Evolutionary conservation across 2,329 filamentous ascomycete species (phyloP).

Genomic region (Xylariomycetidae sp.): DNA sequence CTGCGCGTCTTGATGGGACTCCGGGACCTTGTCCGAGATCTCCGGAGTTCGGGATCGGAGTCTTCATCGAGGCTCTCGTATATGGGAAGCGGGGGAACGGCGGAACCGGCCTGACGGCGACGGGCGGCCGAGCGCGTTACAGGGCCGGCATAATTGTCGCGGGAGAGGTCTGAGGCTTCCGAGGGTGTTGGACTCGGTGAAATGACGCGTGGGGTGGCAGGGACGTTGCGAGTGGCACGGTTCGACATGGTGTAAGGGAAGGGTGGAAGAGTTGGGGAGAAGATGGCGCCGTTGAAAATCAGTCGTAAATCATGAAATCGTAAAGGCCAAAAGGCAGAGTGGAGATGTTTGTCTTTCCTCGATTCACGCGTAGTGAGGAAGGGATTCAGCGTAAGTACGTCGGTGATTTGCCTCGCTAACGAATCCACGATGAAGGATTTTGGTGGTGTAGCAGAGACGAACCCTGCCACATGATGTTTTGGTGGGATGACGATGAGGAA

Average conservation of each 20-base stretch:
- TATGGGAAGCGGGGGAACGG: conserved; percentile 52
- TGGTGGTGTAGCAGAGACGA: conserved; percentile 49
- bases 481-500: conserved; percentile 4
- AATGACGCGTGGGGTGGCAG: conserved; percentile 80
- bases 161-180: conserved; percentile 46
- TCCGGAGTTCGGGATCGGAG: conserved; percentile 47
- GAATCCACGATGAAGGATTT: conserved; percentile 53
- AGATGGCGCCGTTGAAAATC: conserved; percentile 52
- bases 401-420: conserved; percentile 36
- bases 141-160: conserved; percentile 65
- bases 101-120: conserved; percentile 42
- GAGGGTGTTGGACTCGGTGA: conserved; percentile 79
- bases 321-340: conserved; percentile 43
- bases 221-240: conserved; percentile 52
- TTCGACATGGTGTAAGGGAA: conserved; percentile 53
- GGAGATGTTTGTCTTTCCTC: conserved; percentile 48
- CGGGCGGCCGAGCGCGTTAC: conserved; percentile 70
- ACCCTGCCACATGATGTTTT: conserved; percentile 52
- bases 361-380: conserved; percentile 32
- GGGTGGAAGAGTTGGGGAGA: conserved; percentile 53
- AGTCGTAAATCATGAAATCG: conserved; percentile 43
- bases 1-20: conserved; percentile 57
- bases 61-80: conserved; percentile 54
- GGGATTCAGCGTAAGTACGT: conserved; percentile 25
- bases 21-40: conserved; percentile 67